phyloP scores from a whole-genome alignment of 768 basidiomycete genomes.

The Boletus insuetus region DNA sequence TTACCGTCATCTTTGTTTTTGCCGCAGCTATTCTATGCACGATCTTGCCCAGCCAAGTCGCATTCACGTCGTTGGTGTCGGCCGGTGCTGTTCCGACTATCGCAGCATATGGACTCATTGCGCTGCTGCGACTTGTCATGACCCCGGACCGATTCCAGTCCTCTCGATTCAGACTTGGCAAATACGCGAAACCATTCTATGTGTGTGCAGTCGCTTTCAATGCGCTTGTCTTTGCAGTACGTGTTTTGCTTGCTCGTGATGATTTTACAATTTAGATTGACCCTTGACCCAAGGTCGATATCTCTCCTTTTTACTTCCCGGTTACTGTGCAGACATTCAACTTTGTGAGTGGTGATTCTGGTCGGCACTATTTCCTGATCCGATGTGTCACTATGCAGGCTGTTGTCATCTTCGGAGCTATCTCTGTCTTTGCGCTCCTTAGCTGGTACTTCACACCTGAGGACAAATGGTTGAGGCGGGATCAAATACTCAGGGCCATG shows the following conservation, averaged over 20 bases:
- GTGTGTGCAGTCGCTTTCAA: conserved; percentile 69
- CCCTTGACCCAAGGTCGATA: conserved; percentile 52
- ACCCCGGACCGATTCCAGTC: conserved; percentile 73
- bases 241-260: conserved; percentile 26
- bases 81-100: conserved; percentile 86
- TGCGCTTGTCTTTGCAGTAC: conserved; percentile 65
- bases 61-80: conserved; percentile 87
- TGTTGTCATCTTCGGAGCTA: conserved; percentile 71
- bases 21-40: conserved; percentile 76
- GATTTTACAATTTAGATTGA: not conserved
- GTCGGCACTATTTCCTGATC: not conserved
- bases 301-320: conserved; percentile 88
- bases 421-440: conserved; percentile 73
- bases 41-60: conserved; percentile 86
- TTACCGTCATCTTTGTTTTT: conserved; percentile 84
- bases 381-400: conserved; percentile 45
- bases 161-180: conserved; percentile 73
- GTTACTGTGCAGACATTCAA: conserved; percentile 77
- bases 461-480: conserved; percentile 74
- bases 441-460: conserved; percentile 80
- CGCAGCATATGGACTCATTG: conserved; percentile 83
- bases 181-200: conserved; percentile 66
- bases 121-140: conserved; percentile 69
- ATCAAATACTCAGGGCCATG: conserved; percentile 55
- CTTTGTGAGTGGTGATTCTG: conserved; percentile 54